Evolutionary conservation across 352 stramenopile species (phyloP).

Genomic region (Stephanocyclus meneghinianus): DNA sequence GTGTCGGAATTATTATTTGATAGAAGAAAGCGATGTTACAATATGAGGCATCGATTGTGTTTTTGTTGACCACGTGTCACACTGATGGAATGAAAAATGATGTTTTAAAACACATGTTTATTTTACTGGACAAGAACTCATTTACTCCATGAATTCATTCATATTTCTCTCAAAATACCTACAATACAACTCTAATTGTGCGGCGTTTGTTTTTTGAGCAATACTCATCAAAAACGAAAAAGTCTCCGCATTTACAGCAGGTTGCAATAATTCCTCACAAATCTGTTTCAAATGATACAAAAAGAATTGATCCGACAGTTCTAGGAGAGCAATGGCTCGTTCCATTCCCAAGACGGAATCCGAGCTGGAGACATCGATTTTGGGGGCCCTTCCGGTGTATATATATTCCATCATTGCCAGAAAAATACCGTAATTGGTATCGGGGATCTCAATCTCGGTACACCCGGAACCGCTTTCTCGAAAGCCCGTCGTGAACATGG

Average conservation of each 20-base stretch:
- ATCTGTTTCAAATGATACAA: constrained; percentile 95
- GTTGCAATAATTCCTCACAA: constrained; percentile 88
- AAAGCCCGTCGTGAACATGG: constrained; percentile 93
- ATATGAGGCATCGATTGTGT: no score
- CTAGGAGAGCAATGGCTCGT: constrained; percentile 87
- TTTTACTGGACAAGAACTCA: neutral
- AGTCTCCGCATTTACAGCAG: constrained; percentile 85
- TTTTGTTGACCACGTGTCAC: no score
- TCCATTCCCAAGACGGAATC: constrained; percentile 74
- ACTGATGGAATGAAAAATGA: neutral
- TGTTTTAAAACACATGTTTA: neutral
- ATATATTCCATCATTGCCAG: constrained; percentile 92
- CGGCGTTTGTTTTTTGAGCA: constrained; percentile 89
- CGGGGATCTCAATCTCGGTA: constrained; percentile 87
- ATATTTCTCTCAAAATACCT: constrained; percentile 90
- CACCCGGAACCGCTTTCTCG: constrained; percentile 79
- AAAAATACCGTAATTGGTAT: constrained; percentile 90
- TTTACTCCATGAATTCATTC: constrained; percentile 18
- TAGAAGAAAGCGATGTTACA: no score
- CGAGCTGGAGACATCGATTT: constrained; percentile 47
- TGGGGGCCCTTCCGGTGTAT: constrained; percentile 86
- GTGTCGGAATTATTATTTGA: no score
- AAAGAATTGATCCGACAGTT: constrained; percentile 94
- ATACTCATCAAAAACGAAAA: constrained; percentile 88
- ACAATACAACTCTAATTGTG: constrained; percentile 89